Evolutionary conservation across 2,329 filamentous ascomycete genomes (phyloP).

Genomic region (Aureobasidium mangrovei): DNA sequence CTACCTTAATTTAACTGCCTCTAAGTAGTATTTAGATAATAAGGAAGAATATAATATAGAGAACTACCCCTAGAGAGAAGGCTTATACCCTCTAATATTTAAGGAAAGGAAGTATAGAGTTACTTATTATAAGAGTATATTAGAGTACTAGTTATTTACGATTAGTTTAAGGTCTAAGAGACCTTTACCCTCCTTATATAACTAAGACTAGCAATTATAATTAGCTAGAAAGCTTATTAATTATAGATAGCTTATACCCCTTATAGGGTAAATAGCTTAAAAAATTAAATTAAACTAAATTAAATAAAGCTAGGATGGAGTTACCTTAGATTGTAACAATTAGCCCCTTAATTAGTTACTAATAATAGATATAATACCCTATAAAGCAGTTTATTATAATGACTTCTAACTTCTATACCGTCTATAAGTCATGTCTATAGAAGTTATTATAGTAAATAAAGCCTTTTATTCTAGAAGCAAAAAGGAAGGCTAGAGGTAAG

Average conservation of each 20-base stretch:
- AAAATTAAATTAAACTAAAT: conserved; percentile 3
- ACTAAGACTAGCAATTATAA: conserved; percentile 1
- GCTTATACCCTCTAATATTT: background rate
- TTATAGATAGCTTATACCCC: background rate
- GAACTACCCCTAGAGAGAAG: background rate
- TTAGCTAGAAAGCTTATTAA: background rate
- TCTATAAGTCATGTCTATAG: too few relatives aligned
- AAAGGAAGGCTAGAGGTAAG: too few relatives aligned
- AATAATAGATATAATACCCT: too few relatives aligned
- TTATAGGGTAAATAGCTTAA: conserved; percentile 1
- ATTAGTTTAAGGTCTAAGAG: conserved; percentile 3
- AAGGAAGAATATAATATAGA: conserved; percentile 1
- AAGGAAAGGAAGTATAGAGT: background rate
- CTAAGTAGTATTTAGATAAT: background rate
- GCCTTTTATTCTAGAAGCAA: too few relatives aligned
- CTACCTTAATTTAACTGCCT: background rate
- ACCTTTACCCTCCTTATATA: conserved; percentile 5
- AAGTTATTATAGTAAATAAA: too few relatives aligned
- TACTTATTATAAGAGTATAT: background rate
- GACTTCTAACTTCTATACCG: too few relatives aligned
- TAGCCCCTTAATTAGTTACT: too few relatives aligned
- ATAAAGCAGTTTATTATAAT: too few relatives aligned
- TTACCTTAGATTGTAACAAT: too few relatives aligned
- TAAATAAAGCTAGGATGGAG: too few relatives aligned
- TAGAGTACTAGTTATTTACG: background rate